phyloP scores from a whole-genome alignment of 140 eudicot genomes.

The Flaveria floridana region DNA sequence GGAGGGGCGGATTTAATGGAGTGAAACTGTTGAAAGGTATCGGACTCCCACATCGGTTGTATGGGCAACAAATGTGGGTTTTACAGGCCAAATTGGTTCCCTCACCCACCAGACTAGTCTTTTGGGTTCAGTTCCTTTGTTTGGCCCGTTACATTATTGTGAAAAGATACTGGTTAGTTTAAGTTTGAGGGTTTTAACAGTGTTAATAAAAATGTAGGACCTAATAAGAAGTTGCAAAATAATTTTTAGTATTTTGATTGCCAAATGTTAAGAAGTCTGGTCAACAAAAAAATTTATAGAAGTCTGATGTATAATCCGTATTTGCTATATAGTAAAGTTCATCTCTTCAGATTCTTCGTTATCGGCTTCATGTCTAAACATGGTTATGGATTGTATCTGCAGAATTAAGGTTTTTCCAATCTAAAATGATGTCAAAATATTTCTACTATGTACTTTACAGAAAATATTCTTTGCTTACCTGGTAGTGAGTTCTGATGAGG shows the following conservation, averaged over 20 bases:
- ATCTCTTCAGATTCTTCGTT: background rate
- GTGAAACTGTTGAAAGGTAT: no score
- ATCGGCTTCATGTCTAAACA: background rate
- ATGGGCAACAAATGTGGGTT: no score
- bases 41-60: no score
- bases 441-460: background rate
- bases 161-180: background rate
- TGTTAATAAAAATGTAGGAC: background rate
- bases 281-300: background rate
- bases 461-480: background rate
- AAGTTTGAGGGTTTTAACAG: background rate
- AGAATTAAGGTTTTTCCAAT: background rate
- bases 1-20: no score
- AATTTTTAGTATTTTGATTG: background rate
- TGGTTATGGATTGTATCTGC: slow-evolving; percentile 22
- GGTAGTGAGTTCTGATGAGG: background rate
- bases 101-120: no score
- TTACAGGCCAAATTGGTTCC: no score
- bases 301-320: background rate
- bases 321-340: background rate
- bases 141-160: background rate
- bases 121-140: no score
- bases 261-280: background rate
- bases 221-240: background rate
- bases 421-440: background rate